These are phyloP conservation scores for Aspergillus novoparasiticus DNA, from an alignment of 2,329 filamentous ascomycete species.

Conservation along the genomic window DNA sequence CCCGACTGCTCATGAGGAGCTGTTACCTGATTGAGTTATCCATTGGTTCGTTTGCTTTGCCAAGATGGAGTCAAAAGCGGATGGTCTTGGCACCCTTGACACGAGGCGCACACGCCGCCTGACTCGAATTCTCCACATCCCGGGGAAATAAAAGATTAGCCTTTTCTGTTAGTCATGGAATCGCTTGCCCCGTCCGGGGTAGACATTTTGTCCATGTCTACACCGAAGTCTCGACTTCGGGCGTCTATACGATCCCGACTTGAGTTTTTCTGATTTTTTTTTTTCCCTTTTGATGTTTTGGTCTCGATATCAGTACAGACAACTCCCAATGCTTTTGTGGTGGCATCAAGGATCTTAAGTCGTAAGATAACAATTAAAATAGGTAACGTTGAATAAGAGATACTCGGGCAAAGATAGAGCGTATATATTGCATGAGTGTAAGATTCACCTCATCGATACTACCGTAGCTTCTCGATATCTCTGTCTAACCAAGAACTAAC, in stretches of 20 bases:
- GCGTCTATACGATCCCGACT: neutral
- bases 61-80: neutral
- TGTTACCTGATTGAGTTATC: neutral
- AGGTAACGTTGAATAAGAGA: too few species aligned
- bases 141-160: conserved; percentile 4
- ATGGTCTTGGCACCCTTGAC: conserved; percentile 7
- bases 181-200: neutral
- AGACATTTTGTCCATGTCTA: neutral
- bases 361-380: too few species aligned
- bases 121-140: neutral
- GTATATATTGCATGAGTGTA: neutral
- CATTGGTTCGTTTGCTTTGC: neutral
- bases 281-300: neutral
- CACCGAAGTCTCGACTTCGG: too few species aligned
- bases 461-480: neutral
- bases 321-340: too few species aligned
- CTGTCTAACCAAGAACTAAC: neutral
- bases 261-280: neutral
- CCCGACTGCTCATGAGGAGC: neutral
- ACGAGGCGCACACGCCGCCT: neutral
- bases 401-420: neutral
- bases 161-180: conserved; percentile 13
- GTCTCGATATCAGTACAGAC: too few species aligned
- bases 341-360: too few species aligned
- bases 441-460: conserved; percentile 1